These are phyloP conservation scores for Rhizoctonia solani DNA, from an alignment of 1,284 basidiomycete species.

Conservation along the genomic window DNA sequence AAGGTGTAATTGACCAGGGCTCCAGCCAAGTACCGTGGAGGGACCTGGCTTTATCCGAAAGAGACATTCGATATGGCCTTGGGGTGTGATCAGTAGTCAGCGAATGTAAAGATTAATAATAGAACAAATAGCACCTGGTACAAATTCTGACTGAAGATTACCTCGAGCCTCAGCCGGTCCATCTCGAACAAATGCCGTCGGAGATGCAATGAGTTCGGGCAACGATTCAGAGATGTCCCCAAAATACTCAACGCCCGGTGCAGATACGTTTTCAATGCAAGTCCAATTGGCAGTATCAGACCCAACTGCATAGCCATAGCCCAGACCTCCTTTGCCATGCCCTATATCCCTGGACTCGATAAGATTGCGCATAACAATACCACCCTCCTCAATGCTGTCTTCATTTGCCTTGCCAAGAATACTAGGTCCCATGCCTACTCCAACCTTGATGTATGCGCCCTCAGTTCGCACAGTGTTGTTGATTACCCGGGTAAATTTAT, in stretches of 20 bases:
- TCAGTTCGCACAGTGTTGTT: constrained; percentile 41
- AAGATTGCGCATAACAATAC: constrained; percentile 39
- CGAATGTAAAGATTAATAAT: not conserved
- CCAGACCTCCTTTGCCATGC: constrained; percentile 23
- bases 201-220: constrained; percentile 36
- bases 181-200: constrained; percentile 36
- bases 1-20: constrained; percentile 14
- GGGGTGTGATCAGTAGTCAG: not conserved
- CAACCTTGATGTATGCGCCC: constrained; percentile 41
- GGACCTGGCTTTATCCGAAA: constrained; percentile 31
- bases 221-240: constrained; percentile 36
- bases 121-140: constrained; percentile 7
- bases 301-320: constrained; percentile 38
- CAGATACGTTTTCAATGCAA: constrained; percentile 37
- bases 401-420: constrained; percentile 35
- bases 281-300: constrained; percentile 38
- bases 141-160: constrained; percentile 6
- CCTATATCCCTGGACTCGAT: constrained; percentile 24
- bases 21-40: constrained; percentile 27
- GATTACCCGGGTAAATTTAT: constrained; percentile 39
- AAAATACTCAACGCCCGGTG: constrained; percentile 19
- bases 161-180: constrained; percentile 4
- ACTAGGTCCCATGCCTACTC: constrained; percentile 41
- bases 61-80: constrained; percentile 34
- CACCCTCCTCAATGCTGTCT: constrained; percentile 39